These are phyloP conservation scores for Fusarium nematophilum DNA, from an alignment of 2,329 filamentous ascomycete species.

Conservation along the genomic window DNA sequence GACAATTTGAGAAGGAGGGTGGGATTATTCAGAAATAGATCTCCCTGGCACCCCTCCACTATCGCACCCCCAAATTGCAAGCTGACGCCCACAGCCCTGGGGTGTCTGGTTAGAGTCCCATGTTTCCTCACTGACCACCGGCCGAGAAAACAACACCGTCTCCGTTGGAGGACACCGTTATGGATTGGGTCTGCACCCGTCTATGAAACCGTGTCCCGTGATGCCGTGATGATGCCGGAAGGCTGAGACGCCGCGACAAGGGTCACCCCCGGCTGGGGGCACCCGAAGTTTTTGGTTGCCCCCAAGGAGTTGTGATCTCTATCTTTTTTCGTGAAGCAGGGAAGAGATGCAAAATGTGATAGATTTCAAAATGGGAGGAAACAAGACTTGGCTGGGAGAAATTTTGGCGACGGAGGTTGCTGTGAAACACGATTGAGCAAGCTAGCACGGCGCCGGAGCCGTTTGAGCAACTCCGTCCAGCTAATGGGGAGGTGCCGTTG, in stretches of 20 bases:
- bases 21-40: constrained; percentile 35
- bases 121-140: constrained; percentile 41
- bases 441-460: not conserved
- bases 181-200: constrained; percentile 32
- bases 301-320: constrained; percentile 1
- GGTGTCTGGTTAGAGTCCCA: constrained; percentile 20
- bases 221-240: constrained; percentile 34
- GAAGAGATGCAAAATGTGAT: constrained; percentile 14
- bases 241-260: constrained; percentile 30
- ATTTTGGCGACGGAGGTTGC: not conserved
- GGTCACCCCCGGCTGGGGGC: constrained; percentile 14
- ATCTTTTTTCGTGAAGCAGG: not conserved
- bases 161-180: constrained; percentile 34
- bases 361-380: constrained; percentile 17
- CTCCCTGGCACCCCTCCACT: constrained; percentile 12
- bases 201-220: constrained; percentile 38
- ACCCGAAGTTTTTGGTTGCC: constrained; percentile 20
- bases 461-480: constrained; percentile 18
- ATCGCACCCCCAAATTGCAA: constrained; percentile 7
- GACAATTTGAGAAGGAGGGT: constrained; percentile 26
- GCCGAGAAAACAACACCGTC: constrained; percentile 46
- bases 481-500: constrained; percentile 11
- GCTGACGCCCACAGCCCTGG: constrained; percentile 15
- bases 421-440: not conserved
- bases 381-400: constrained; percentile 1